These are phyloP conservation scores for Saccharum officinarum DNA, from an alignment of 176 grass and related monocot species.

Conservation along the genomic window DNA sequence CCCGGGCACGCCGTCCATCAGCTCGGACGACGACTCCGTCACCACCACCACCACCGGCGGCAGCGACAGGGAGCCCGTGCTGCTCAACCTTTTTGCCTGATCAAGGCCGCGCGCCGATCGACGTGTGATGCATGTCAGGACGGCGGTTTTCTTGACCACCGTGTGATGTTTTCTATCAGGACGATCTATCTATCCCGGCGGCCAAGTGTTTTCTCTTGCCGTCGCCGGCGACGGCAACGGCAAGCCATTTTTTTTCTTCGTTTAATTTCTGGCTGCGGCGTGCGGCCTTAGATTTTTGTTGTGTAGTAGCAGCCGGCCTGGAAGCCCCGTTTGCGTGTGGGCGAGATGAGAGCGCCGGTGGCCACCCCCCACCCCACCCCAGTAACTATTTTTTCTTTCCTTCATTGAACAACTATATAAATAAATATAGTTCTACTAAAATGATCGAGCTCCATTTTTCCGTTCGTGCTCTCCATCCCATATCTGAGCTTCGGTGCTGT, in stretches of 20 bases:
- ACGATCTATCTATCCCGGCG: background rate
- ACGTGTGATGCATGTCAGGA: background rate
- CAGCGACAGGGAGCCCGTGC: constrained; percentile 42
- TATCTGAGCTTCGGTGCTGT: background rate
- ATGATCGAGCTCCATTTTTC: background rate
- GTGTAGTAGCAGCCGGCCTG: constrained; percentile 48
- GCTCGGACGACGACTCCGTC: constrained; percentile 63
- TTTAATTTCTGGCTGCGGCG: background rate
- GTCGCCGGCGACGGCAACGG: background rate
- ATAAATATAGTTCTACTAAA: background rate
- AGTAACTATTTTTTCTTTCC: background rate
- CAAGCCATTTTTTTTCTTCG: constrained; percentile 1
- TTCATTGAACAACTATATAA: background rate
- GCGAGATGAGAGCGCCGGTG: constrained; percentile 63
- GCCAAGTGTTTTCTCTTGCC: background rate
- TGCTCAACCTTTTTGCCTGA: constrained; percentile 84
- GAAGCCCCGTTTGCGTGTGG: constrained; percentile 50
- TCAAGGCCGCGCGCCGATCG: too few species aligned
- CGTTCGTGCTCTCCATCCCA: background rate
- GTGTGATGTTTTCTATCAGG: background rate
- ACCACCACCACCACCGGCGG: constrained; percentile 42
- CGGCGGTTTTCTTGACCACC: background rate
- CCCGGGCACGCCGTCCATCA: constrained; percentile 66
- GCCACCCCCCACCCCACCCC: background rate
- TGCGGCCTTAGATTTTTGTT: constrained; percentile 22